phyloP scores from a whole-genome alignment of 73 alveolate genomes.

The Effrenium voratum region DNA sequence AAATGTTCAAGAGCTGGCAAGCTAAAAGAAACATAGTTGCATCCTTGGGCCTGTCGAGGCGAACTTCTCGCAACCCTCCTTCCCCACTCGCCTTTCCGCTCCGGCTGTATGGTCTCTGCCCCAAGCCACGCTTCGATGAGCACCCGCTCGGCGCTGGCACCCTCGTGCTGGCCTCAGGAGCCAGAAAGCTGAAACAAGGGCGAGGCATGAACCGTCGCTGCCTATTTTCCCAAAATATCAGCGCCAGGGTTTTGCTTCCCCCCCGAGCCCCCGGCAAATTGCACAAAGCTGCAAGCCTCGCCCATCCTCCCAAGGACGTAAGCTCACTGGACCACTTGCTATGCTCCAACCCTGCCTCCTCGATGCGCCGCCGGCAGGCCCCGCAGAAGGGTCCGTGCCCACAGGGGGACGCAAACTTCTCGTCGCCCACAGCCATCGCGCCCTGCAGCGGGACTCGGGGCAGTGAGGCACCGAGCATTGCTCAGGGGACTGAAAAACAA shows the following conservation, averaged over 20 bases:
- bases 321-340: not conserved
- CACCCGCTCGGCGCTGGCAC: slow-evolving; percentile 8
- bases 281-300: slow-evolving; percentile 40
- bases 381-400: slow-evolving; percentile 78
- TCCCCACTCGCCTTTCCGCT: no score
- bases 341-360: not conserved
- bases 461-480: no score
- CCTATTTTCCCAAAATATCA: no score
- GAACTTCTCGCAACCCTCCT: no score
- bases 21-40: no score
- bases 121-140: not conserved
- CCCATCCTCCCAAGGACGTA: not conserved
- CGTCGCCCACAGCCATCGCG: slow-evolving; percentile 31
- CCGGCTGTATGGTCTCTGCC: not conserved
- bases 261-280: slow-evolving; percentile 12
- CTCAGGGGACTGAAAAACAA: no score
- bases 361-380: slow-evolving; percentile 50
- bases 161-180: slow-evolving; percentile 1
- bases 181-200: no score
- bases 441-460: no score
- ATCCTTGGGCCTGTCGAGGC: no score
- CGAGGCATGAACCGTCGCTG: not conserved
- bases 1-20: no score
- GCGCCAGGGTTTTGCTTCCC: not conserved
- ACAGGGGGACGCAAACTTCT: slow-evolving; percentile 45